Conservation (phyloP, 2,329 filamentous ascomycete genomes). For the Exophiala oligosperma region DNA sequence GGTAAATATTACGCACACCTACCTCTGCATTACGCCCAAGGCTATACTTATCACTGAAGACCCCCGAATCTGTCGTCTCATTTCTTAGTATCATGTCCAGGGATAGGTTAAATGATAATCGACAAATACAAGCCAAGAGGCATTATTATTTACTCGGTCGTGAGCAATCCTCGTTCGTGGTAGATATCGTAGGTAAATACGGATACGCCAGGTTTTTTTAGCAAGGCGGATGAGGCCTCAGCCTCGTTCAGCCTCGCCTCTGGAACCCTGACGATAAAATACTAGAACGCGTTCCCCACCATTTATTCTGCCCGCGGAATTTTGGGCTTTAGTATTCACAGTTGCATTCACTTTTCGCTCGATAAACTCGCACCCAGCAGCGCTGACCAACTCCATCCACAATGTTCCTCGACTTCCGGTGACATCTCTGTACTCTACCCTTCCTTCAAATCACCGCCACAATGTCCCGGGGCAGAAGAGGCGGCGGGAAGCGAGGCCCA, state of each 20-base stretch:
- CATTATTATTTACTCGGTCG: no score
- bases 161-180: no score
- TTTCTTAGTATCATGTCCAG: no score
- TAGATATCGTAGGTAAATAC: not conserved
- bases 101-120: no score
- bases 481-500: constrained; percentile 36
- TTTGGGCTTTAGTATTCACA: constrained; percentile 11
- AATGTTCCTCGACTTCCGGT: constrained; percentile 4
- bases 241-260: constrained; percentile 3
- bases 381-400: not conserved
- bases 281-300: not conserved
- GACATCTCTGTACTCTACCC: not conserved
- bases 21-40: no score
- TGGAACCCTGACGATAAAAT: constrained; percentile 9
- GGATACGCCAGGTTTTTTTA: no score
- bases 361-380: no score
- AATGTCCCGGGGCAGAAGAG: constrained; percentile 34
- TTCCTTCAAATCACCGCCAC: constrained; percentile 1
- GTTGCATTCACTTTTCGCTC: not conserved
- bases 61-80: no score
- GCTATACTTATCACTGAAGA: no score
- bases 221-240: not conserved
- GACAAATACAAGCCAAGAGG: no score
- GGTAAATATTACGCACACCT: no score
- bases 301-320: constrained; percentile 17